Evolutionary conservation across 805 yeast genomes (phyloP), one percentile per base, ranked within the genome.

Genomic region (Wickerhamiella hasegawae): DNA sequence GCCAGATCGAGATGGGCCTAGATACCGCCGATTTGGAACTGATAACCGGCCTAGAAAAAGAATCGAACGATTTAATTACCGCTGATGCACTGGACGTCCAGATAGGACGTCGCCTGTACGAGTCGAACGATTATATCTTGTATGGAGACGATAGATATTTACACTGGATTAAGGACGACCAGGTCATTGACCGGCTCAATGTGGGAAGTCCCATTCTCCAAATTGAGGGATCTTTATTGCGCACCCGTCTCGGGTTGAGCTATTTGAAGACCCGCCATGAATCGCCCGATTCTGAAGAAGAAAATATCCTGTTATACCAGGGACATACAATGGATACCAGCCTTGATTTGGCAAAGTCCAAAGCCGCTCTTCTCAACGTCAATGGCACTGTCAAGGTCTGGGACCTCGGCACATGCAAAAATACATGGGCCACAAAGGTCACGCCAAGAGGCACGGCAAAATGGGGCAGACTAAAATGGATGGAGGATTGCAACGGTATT

Each of bases 261-360:
- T 18, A 11, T 9, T 8, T 18, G 14, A 4, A 45, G 46, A 5
- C 25, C 40, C 3, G 41, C 37, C 4, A 20, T 8, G 30, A 15
- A 9, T n/a, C n/a, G n/a, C n/a, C n/a, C n/a, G n/a, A n/a, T n/a
- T n/a, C n/a, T n/a, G n/a, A n/a, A n/a, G n/a, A n/a, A n/a, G n/a
- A n/a, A n/a, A 9, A 28, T 10, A 28, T 25, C 4, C 36, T 29
- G 19, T 5, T 47, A 10, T 29, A 16, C 4, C 33, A 33, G 10
- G 48, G 46, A 9, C 33, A 32, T 4, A 40, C 40, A 25, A 44
- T 45, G 48, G 40, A 41, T 18, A 31, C 35, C 2, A 10, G 31
- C 5, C 15, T 21, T 15, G 23, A 12, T 12, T 26, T 19, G 2
- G 18, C 11, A 2, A 4, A 11, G 10, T 26, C 20, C 2, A 15